Evolutionary conservation across 202 grass and related monocot species (phyloP), one percentile per base, ranked within the genome.

Genomic region (Saccharum hybrid): DNA sequence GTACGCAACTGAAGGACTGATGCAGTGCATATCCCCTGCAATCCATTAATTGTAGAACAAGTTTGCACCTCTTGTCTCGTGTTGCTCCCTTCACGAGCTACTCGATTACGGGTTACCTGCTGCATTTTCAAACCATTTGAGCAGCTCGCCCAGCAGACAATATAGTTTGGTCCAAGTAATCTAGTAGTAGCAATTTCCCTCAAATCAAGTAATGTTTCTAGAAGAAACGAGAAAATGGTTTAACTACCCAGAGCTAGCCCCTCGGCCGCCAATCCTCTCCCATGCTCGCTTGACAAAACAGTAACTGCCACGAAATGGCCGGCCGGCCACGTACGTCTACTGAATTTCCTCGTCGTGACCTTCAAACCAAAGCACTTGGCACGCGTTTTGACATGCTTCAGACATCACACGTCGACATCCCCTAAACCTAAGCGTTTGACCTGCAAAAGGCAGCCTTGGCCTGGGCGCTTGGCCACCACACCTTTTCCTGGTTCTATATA

Each of bases 281-380:
- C 57, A 73, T 82, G 67, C 74, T 78, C 82, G 38, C 48, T 52
- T 52, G 48, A 77, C 83, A 86, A 72, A 82, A 60, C 83, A 28
- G 72, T 63, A 68, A 86, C 48, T 78, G 39, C 21, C 68, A 69
- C 22, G 73, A 14, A 43, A 49, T 68, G 26, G 46, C 66, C 66
- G 78, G 28, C 65, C 78, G 78, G 28, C 65, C 83, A 72, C 16
- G 16, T 19, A 52, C 4, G 40, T 3, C 49, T 60, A n/a, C 68
- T 23, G 22, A 63, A 46, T 74, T 83, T 62, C 83, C 30, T 74
- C 74, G 65, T 48, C 49, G 73, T 90, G 83, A 79, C 57, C 83
- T 90, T 90, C 46, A 90, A 86, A 78, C 73, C 79, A 74, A 86
- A 82, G 73, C 83, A 71, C 51, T 33, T 30, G 60, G 22, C 60